These are phyloP conservation scores for Emmonsia crescens DNA, from an alignment of 2,329 filamentous ascomycete genomes.

Conservation along the genomic window DNA sequence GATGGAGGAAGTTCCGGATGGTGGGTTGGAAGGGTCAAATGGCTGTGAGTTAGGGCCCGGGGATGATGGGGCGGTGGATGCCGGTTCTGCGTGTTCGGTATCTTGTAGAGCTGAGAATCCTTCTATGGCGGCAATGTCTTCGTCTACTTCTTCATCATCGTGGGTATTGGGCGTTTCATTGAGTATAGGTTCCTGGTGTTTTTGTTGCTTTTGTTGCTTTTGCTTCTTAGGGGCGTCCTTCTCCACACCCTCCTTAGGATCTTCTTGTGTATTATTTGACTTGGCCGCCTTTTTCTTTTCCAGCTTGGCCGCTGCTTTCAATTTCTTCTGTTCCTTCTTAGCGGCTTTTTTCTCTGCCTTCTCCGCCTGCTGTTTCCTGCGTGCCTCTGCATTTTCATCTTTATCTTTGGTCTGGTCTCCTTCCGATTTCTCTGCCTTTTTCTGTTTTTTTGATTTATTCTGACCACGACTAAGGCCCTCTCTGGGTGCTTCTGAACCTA, in stretches of 20 bases:
- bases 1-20: conserved; percentile 53
- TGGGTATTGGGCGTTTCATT: conserved; percentile 13
- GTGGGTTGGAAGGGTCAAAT: conserved; percentile 42
- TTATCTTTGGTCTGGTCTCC: conserved; percentile 13
- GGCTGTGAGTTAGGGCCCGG: conserved; percentile 43
- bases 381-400: conserved; percentile 13
- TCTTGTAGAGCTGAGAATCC: conserved; percentile 37
- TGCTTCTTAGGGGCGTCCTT: conserved; percentile 22
- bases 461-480: conserved; percentile 48
- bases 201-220: conserved; percentile 11
- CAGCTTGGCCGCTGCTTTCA: conserved; percentile 34
- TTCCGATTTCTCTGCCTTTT: conserved; percentile 29
- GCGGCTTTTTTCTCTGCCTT: conserved; percentile 31
- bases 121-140: conserved; percentile 37
- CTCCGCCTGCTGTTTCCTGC: conserved; percentile 20
- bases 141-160: conserved; percentile 12
- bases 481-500: conserved; percentile 41
- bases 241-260: conserved; percentile 37
- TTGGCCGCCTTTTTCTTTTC: conserved; percentile 28
- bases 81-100: conserved; percentile 28
- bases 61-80: conserved; percentile 35
- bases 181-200: conserved; percentile 21
- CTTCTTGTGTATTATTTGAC: conserved; percentile 17
- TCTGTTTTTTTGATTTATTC: conserved; percentile 45
- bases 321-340: conserved; percentile 45